Evolutionary conservation across 1,284 basidiomycete genomes (phyloP), one percentile per base, ranked within the genome.

Genomic region (Trametes hirsuta): DNA sequence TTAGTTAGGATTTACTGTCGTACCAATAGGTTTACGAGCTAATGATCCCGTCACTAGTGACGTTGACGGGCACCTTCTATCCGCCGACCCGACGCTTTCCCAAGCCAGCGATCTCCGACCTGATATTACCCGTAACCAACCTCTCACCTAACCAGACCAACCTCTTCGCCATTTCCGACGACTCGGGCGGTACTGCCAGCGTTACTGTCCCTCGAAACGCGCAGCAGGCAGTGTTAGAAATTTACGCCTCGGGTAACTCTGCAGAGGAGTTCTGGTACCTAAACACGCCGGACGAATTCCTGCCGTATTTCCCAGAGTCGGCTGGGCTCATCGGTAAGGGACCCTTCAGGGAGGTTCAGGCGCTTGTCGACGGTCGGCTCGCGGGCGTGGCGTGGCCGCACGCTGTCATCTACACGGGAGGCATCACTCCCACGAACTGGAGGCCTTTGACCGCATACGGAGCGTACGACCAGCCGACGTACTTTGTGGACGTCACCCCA

Each of bases 261-360:
- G 72, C 83, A 5, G 89, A 91, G 73, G 89, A 91, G 71, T 88
- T 88, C 67, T 91, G 88, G 88, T 93, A 90, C 68, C 84, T 80
- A 71, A 89, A 90, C 63, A 76, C 80, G 37, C 79, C 88, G 2
- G 83, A 90, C 67, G 68, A 82, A 58, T 86, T 84, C 69, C 67
- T 87, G 36, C 59, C 71, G 3, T 75, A 80, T 61, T 73, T 91
- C 14, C 87, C 88, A 2, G 80, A 79, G 9, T 79, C 60, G 30
- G 37, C 60, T 6, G 61, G 61, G 4, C 55, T 62, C 11, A 55
- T 77, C 56, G 82, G 81, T 0, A 81, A 84, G 65, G 88, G 87
- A 1, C 84, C 91, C 3, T 92, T 91, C 79, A 81, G 90, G 37
- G 91, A 93, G 73, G 83, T 92, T 14, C 83, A 89, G 48, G 72